Base-by-base conservation (phyloP, 2,329 filamentous ascomycete genomes). In the Alternaria gaisen region DNA sequence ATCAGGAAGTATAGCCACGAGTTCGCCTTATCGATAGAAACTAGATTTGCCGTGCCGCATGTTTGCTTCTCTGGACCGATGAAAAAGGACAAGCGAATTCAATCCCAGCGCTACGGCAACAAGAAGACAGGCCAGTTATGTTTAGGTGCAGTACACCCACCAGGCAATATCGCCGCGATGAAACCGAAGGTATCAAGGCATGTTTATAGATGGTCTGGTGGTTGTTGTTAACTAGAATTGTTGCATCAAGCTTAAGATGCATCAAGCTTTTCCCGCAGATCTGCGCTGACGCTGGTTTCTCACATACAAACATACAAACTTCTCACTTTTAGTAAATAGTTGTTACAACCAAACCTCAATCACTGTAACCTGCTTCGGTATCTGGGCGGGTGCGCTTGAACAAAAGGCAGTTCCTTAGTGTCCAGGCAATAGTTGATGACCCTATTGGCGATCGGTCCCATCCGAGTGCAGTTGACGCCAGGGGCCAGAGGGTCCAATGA, bases 21-120 rank as follows among this genome's bases (percentile, higher is more conserved):
- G 26, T 36, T 53, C 50, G 55, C 41, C 44, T 57, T 59, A 60
- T 59, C 47, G 56, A 58, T 60, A 51, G 38, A 20, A 41, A 36
- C n/a, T 34, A 47, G 50, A 40, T 54, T 56, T 58, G 48, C 53
- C 48, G 56, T 60, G 55, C 44, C 56, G 53, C 58, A 53, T 61
- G 46, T 55, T 47, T 34, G 16, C 46, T 50, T 44, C 32, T 34
- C 8, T 56, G 46, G 24, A 55, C 50, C 55, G 57, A 58, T 56
- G 41, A 38, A 38, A 54, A 55, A 41, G 32, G 30, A 36, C 32
- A 53, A 42, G 53, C 61, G 60, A 56, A 46, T 38, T 38, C 20
- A 48, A 46, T 46, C 50, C 52, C 53, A 56, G 41, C 32, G 48
- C 59, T 44, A 55, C 56, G 46, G 60, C 56, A 34, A 43, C 51